A percentile compares a stretch with the other conserved stretches of the same genome.
Conservation (phyloP, 2,329 filamentous ascomycete species). For the Phaeosphaeria sp. region DNA sequence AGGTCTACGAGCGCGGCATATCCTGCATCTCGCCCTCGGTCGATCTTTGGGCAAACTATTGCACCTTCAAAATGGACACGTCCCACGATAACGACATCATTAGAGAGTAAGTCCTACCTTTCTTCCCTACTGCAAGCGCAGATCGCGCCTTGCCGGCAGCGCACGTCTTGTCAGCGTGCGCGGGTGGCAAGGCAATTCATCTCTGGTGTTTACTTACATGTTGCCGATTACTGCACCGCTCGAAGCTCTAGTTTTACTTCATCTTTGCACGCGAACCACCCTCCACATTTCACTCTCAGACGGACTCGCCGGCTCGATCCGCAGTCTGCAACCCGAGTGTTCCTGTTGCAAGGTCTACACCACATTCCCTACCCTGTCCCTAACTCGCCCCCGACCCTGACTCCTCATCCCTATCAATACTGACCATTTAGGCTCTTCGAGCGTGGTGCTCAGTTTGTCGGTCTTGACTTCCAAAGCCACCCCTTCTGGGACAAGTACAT, state of each 20-base stretch:
- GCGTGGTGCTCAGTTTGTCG: constrained; percentile 81
- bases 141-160: constrained; percentile 34
- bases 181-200: constrained; percentile 16
- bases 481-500: constrained; percentile 99
- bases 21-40: constrained; percentile 92
- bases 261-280: neutral
- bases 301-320: constrained; percentile 1
- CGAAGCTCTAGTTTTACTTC: neutral
- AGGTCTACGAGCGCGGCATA: constrained; percentile 95
- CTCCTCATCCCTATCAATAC: constrained; percentile 5
- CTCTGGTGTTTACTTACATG: constrained; percentile 1
- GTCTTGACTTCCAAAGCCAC: constrained; percentile 91
- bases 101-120: constrained; percentile 89
- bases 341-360: constrained; percentile 25
- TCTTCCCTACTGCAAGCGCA: constrained; percentile 35
- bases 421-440: constrained; percentile 78
- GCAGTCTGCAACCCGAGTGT: constrained; percentile 42
- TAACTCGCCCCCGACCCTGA: constrained; percentile 7
- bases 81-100: constrained; percentile 93
- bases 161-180: constrained; percentile 7
- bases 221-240: neutral
- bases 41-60: constrained; percentile 97
- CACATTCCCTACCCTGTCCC: neutral
- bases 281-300: neutral
- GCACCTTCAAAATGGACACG: constrained; percentile 96